These are phyloP conservation scores for Xerocomus amazonicus DNA, from an alignment of 1,284 basidiomycete genomes.

Conservation along the genomic window DNA sequence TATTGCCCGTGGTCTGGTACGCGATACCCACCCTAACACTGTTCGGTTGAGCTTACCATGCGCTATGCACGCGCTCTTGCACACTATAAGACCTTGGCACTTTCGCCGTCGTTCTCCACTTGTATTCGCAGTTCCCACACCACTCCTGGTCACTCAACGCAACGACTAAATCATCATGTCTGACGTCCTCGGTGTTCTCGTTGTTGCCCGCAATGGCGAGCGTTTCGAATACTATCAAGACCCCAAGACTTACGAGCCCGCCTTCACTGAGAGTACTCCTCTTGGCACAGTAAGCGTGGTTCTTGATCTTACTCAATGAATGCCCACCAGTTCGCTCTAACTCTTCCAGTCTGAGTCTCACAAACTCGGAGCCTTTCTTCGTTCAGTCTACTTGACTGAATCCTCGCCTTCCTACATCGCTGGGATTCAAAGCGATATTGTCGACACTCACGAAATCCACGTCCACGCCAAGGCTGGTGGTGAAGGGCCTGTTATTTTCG, in stretches of 20 bases:
- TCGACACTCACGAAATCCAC: constrained; percentile 68
- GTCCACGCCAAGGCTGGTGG: constrained; percentile 79
- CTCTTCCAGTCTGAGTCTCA: constrained; percentile 60
- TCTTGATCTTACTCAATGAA: background rate
- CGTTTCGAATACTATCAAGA: constrained; percentile 68
- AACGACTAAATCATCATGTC: constrained; percentile 40
- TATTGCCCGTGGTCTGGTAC: constrained; percentile 16
- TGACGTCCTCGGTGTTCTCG: constrained; percentile 75
- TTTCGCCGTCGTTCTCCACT: constrained; percentile 10
- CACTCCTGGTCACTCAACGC: constrained; percentile 11
- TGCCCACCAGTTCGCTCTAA: constrained; percentile 1
- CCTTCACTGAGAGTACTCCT: constrained; percentile 76
- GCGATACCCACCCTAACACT: constrained; percentile 23
- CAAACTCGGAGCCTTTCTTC: constrained; percentile 65
- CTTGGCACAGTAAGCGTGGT: constrained; percentile 65
- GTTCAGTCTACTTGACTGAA: constrained; percentile 64
- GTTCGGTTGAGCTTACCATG: constrained; percentile 29
- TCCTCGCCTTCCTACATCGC: constrained; percentile 63
- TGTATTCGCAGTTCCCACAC: constrained; percentile 16
- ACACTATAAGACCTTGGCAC: constrained; percentile 25
- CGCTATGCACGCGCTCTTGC: constrained; percentile 27
- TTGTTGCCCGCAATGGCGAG: constrained; percentile 84
- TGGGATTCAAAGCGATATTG: constrained; percentile 62
- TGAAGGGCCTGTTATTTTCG: constrained; percentile 82
- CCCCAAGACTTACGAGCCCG: constrained; percentile 63